These are phyloP conservation scores for Pseudogymnoascus sp. DNA, from an alignment of 2,329 filamentous ascomycete genomes.

Conservation along the genomic window DNA sequence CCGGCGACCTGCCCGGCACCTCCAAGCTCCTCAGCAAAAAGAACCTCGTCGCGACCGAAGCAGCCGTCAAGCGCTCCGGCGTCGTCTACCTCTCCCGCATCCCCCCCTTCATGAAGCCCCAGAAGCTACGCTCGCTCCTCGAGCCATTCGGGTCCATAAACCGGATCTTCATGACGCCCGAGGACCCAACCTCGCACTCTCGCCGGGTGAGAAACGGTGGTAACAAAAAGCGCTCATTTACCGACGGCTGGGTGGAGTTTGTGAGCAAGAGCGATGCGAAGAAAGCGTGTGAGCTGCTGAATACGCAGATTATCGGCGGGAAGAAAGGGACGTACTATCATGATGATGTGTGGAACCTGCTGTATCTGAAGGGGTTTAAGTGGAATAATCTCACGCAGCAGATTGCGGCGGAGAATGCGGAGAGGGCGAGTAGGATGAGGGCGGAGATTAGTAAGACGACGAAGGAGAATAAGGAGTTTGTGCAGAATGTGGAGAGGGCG, in stretches of 20 bases:
- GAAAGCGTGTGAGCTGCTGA: constrained; percentile 65
- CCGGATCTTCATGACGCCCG: constrained; percentile 70
- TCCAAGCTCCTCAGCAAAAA: constrained; percentile 54
- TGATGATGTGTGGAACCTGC: constrained; percentile 79
- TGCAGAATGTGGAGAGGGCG: constrained; percentile 68
- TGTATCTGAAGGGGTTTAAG: constrained; percentile 77
- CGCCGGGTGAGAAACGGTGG: constrained; percentile 64
- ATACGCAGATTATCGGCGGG: constrained; percentile 69
- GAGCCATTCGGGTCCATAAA: constrained; percentile 68
- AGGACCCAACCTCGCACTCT: constrained; percentile 58
- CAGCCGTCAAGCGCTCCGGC: constrained; percentile 63
- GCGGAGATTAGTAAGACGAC: constrained; percentile 69
- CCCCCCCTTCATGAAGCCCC: constrained; percentile 81
- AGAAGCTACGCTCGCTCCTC: constrained; percentile 66
- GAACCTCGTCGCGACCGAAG: constrained; percentile 57
- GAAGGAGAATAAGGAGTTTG: constrained; percentile 74
- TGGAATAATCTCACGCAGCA: constrained; percentile 69
- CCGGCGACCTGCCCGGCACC: constrained; percentile 38
- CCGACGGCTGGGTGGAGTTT: constrained; percentile 84
- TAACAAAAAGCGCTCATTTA: constrained; percentile 75
- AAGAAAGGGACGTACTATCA: constrained; percentile 79
- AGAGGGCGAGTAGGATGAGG: constrained; percentile 64
- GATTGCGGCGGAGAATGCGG: constrained; percentile 73
- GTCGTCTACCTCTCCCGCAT: constrained; percentile 78
- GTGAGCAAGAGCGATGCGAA: constrained; percentile 68